Base-by-base conservation (phyloP, 2,329 filamentous ascomycete genomes). In the Malbranchea zuffiana region DNA sequence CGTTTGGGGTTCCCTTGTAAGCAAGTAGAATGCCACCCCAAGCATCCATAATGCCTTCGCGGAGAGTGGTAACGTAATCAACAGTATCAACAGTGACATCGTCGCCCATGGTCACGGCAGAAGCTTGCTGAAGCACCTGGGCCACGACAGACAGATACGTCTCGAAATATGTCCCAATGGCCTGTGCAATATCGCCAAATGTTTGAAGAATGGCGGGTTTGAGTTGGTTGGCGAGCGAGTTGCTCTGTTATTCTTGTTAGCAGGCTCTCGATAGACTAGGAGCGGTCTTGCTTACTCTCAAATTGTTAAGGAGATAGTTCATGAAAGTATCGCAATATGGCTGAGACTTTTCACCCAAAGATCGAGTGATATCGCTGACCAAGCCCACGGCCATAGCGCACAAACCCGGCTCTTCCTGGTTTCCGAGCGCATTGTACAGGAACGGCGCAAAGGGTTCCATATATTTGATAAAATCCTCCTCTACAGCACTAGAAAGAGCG, bases 11-110 rank as follows among this genome's bases (percentile, higher is more conserved):
- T 35, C 72, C 65, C 69, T 90, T 93, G 80, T 96, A 86, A 36
- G 90, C 86, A 59, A 88, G 78, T 55, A 98, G 86, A 48, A 94
- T 90, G 48, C 90, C 90, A 52, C 87, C 86, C 87, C 92, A 98
- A 21, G 90, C 90, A 69, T 98, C 90, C 80, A 96, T 94, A 49
- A 98, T 96, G 50, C 88, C 90, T 58, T 98, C 92, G 37, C 90
- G 80, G 32, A 98, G 73, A 13, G 87, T 94, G 46, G 93, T 76
- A 50, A 98, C 80, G 57, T 98, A 98, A 62, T 96, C 88, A 40
- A 87, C 80, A 82, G 96, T 93, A 63, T 98, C 90, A 51, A 87
- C 90, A 34, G 82, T 82, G 41, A 82, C 79, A 48, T 95, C 86
- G 18, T 78, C 72, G 39, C 76, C 76, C 27, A 83, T 75, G 20